Conservation (phyloP, 805 yeast genomes). For the Saturnispora halmiae region DNA sequence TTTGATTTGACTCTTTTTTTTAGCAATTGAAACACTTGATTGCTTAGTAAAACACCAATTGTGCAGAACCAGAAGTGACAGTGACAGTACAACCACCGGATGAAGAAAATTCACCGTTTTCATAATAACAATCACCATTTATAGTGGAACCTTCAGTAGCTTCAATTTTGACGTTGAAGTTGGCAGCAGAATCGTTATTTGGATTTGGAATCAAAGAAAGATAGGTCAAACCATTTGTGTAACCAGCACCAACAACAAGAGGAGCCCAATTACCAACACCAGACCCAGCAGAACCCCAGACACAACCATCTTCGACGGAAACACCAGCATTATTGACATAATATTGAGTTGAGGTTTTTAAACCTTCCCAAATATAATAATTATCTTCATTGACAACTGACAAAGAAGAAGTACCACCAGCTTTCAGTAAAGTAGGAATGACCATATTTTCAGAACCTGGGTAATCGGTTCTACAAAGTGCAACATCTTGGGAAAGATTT, state of each 20-base stretch:
- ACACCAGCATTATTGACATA: conserved; percentile 75
- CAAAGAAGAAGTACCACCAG: conserved; percentile 42
- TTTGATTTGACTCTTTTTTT: not conserved
- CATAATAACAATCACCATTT: conserved; percentile 72
- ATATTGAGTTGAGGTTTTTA: conserved; percentile 60
- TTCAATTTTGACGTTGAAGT: conserved; percentile 71
- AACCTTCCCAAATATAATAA: conserved; percentile 57
- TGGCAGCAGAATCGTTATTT: conserved; percentile 48
- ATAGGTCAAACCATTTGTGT: conserved; percentile 47
- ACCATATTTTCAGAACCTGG: conserved; percentile 80
- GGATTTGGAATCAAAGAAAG: conserved; percentile 73
- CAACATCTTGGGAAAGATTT: conserved; percentile 42
- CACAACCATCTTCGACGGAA: conserved; percentile 56
- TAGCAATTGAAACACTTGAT: not conserved
- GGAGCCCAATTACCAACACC: conserved; percentile 78
- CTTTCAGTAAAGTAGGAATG: conserved; percentile 55
- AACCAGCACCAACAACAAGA: conserved; percentile 70
- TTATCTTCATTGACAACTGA: conserved; percentile 52
- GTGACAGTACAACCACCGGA: conserved; percentile 90
- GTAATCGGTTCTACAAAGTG: conserved; percentile 70
- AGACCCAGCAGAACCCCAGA: conserved; percentile 55
- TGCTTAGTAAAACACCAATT: conserved; percentile 59
- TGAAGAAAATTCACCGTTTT: conserved; percentile 65
- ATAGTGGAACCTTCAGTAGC: conserved; percentile 57
- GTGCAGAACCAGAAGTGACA: conserved; percentile 74